A percentile compares a stretch with the other conserved stretches of the same genome.
phyloP scores from a whole-genome alignment of 108 stramenopile species.

The Cyclotella cryptica region DNA sequence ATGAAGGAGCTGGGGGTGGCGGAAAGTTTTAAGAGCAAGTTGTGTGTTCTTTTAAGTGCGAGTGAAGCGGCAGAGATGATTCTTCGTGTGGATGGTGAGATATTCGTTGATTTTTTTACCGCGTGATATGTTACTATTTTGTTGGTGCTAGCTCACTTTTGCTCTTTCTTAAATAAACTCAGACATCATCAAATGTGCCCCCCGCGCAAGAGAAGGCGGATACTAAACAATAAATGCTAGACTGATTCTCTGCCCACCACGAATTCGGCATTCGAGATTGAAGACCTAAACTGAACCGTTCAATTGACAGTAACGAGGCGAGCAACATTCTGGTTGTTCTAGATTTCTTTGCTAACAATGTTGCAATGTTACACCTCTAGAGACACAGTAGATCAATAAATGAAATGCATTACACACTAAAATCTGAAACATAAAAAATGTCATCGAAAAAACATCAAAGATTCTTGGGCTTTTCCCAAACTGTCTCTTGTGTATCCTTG shows the following conservation, averaged over 20 bases:
- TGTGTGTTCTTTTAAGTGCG: constrained; percentile 95
- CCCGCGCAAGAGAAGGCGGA: constrained; percentile 81
- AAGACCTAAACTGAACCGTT: not conserved
- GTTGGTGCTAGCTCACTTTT: not conserved
- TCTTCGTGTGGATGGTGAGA: constrained; percentile 91
- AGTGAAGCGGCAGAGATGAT: constrained; percentile 99
- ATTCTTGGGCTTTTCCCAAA: constrained; percentile 64
- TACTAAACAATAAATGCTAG: constrained; percentile 1
- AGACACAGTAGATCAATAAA: not conserved
- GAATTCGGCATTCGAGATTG: not conserved
- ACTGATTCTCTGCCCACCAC: not conserved
- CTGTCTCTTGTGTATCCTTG: constrained; percentile 56
- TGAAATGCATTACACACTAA: constrained; percentile 8
- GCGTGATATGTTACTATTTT: not conserved
- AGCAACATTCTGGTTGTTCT: not conserved
- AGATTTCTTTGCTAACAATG: not conserved
- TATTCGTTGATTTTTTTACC: not conserved
- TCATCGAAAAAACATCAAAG: constrained; percentile 16
- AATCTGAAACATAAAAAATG: constrained; percentile 21
- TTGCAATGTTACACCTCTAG: not conserved
- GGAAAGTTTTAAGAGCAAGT: constrained; percentile 96
- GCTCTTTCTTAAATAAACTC: not conserved
- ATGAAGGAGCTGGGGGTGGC: constrained; percentile 97
- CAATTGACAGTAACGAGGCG: too few relatives aligned
- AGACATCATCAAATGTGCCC: constrained; percentile 99